Base-by-base conservation (phyloP, 768 basidiomycete species). In the Termitomyces eurrhizus region DNA sequence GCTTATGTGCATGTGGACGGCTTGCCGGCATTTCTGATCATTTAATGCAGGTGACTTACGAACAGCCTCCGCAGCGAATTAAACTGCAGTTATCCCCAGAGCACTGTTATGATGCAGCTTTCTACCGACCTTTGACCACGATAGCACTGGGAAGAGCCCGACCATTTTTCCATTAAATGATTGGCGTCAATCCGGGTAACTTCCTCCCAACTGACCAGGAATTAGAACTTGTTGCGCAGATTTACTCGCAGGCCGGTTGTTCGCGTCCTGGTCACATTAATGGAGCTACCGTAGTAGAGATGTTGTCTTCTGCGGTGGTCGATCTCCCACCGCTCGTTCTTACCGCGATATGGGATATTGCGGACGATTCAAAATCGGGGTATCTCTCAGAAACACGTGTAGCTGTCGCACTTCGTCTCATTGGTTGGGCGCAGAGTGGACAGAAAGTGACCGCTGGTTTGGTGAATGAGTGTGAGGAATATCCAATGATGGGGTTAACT, bases 391-490 rank as follows among this genome's bases (percentile, higher is more conserved):
- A 75, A 35, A 79, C 82, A 52, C 82, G 82, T 45, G 78, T 88
- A 61, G 83, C 82, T 35, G 74, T 82, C 49, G 86, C 86, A 14
- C 73, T 88, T 52, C 70, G 89, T 56, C 69, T 89, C 36, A 86
- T 90, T 62, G 86, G 85, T 4, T 84, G 85, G 78, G 82, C 84
- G 4, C 89, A 90, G 71, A 75, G 77, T 39, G 85, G 77, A 37
- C 76, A 76, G 65, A 65, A 68, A 12, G 69, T 82, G 24, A 70
- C 70, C 21, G 76, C 77, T 44, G 73, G 74, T 33, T 66, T 84
- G 59, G 69, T 81, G 35, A 67, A 69, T 2, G 77, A 73, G 71
- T 67, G 87, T 89, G 60, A 66, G 84, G 76, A 18, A 18, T 24
- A 2, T 48, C 2, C 32, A 46, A 33, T 33, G 7, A 46, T 26